Base-by-base conservation (phyloP, 257 asterid genomes). In the Leonotis leonurus region DNA sequence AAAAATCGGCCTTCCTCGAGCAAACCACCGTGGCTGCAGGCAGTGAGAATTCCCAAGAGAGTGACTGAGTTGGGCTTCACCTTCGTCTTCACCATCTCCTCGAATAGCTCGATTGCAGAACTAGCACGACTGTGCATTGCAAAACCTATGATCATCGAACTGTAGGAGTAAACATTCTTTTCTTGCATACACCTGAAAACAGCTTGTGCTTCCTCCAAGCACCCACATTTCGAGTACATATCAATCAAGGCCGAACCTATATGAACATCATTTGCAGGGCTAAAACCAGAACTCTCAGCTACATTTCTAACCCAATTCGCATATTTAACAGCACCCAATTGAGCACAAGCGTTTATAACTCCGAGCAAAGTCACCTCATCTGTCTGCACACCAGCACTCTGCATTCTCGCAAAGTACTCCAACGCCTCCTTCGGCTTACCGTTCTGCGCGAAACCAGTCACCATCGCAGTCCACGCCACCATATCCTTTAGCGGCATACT, bases 151-250 rank as follows among this genome's bases (percentile, higher is more conserved):
- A 91, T 82, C 98, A 88, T 88, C 1, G 88, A 72, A 56, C 89
- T 85, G 26, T 84, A 90, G 13, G 96, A 75, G 64, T 77, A 84
- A 49, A 88, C 96, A 48, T 82, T 88, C 37, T 62, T 77, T 32
- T 73, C 64, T 8, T 4, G 62, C 87, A 83, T 77, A 18, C 22
- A 39, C 61, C 45, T 6, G 40, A 88, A 91, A 58, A 86, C 84
- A 18, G 49, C 58, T 14, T 50, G 67, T 0, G 95, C 95, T 8
- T 84, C 89, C 29, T 79, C 91, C 45, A 81, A 62, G 29, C 78
- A 65, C n/a, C 98, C 96, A 67, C 98, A 88, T 56, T 86, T 88
- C 0, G 96, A 79, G 75, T 91, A 77, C 98, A 91, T 84, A 54
- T 91, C 96, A 18, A 91, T 81, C 74, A 91, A 64, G 0, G 96